Conservation (phyloP, 345 rosid genomes). For the Brassica juncea region DNA sequence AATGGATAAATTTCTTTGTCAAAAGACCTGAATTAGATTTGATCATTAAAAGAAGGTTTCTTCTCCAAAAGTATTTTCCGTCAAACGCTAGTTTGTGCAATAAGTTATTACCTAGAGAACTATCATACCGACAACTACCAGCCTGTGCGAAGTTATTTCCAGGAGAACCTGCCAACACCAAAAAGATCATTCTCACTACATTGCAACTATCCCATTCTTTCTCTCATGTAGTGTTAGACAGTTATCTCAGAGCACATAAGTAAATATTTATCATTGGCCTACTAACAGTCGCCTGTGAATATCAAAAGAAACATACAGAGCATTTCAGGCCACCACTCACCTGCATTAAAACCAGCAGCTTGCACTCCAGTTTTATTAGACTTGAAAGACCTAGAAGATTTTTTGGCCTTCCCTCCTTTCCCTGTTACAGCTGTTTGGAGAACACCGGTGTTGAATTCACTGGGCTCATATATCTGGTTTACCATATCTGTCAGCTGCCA, state of each 20-base stretch:
- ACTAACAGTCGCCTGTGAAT: neutral
- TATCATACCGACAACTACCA: conserved; percentile 97
- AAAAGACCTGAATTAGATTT: conserved; percentile 66
- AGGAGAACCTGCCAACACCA: conserved; percentile 81
- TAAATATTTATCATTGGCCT: neutral
- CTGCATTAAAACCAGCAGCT: conserved; percentile 63
- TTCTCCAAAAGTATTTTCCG: neutral
- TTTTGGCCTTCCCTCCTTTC: conserved; percentile 70
- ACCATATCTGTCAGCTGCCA: conserved; percentile 60
- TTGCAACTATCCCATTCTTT: conserved; percentile 9
- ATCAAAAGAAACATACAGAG: conserved; percentile 4
- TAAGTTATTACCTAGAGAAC: conserved; percentile 77
- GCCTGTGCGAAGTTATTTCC: conserved; percentile 70
- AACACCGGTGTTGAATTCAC: conserved; percentile 52
- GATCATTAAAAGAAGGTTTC: conserved; percentile 1
- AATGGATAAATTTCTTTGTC: conserved; percentile 95
- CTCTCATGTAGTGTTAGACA: neutral
- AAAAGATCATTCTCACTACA: conserved; percentile 31
- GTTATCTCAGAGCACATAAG: conserved; percentile 9
- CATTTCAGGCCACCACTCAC: conserved; percentile 43
- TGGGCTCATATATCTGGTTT: conserved; percentile 57
- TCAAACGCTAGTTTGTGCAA: neutral
- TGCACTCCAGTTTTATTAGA: conserved; percentile 60
- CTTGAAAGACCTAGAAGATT: conserved; percentile 62
- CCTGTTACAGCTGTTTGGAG: conserved; percentile 76